Percentiles rank a stretch among this genome's conserved stretches.
These are phyloP conservation scores for Phytophthora pistaciae DNA, from an alignment of 352 stramenopile genomes.

Conservation along the genomic window DNA sequence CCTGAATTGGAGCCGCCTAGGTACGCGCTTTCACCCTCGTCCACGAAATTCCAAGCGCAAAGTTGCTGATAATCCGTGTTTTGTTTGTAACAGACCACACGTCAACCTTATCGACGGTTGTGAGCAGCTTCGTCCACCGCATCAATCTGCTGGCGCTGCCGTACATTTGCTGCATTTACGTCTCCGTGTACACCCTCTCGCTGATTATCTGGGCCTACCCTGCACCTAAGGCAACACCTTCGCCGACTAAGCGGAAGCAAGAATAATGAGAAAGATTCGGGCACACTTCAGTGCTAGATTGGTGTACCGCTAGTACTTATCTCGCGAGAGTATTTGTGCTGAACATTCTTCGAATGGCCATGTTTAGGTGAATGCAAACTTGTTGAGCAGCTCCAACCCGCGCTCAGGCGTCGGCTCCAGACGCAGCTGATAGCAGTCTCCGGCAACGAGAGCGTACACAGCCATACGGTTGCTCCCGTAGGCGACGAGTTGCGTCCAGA, in stretches of 20 bases:
- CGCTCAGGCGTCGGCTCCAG: slow-evolving; percentile 58
- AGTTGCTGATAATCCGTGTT: slow-evolving; percentile 7
- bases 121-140: slow-evolving; percentile 58
- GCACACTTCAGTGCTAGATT: slow-evolving; percentile 4
- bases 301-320: neutral
- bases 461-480: slow-evolving; percentile 48
- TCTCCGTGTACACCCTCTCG: slow-evolving; percentile 74
- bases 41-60: neutral
- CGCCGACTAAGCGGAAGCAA: slow-evolving; percentile 32
- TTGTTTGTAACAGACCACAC: slow-evolving; percentile 23
- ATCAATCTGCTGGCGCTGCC: slow-evolving; percentile 70
- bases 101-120: slow-evolving; percentile 41
- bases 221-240: neutral
- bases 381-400: slow-evolving; percentile 54
- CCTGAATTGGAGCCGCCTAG: slow-evolving; percentile 31
- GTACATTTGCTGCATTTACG: slow-evolving; percentile 77
- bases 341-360: neutral
- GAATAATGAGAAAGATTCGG: slow-evolving; percentile 26
- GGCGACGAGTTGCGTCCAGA: slow-evolving; percentile 65
- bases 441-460: slow-evolving; percentile 59
- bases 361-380: slow-evolving; percentile 47
- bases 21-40: slow-evolving; percentile 37
- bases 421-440: slow-evolving; percentile 68
- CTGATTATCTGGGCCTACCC: slow-evolving; percentile 56
- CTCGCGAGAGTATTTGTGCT: neutral